phyloP scores from a whole-genome alignment of 345 rosid genomes.

The Brassica juncea region DNA sequence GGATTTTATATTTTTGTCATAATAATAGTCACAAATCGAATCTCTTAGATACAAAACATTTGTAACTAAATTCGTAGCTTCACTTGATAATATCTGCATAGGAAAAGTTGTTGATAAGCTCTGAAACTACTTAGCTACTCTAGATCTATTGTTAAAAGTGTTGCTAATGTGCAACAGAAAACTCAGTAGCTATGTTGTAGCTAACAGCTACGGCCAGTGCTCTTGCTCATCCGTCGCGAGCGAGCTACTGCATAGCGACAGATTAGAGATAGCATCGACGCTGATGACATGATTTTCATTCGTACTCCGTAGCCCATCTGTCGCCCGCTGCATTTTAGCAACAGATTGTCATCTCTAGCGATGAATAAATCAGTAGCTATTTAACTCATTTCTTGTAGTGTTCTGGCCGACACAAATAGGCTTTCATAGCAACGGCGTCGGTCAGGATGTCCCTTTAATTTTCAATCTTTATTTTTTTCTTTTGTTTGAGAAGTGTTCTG shows the following conservation, averaged over 20 bases:
- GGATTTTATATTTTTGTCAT: background rate
- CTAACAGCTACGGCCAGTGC: background rate
- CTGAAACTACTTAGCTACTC: background rate
- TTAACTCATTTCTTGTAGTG: background rate
- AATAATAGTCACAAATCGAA: no score
- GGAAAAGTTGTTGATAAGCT: background rate
- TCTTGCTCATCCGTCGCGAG: background rate
- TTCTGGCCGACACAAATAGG: no score
- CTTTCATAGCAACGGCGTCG: no score
- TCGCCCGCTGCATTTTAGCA: background rate
- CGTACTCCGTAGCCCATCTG: background rate
- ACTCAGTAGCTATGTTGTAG: background rate
- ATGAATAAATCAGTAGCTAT: background rate
- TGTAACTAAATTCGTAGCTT: background rate
- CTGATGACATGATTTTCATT: background rate
- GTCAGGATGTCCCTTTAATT: no score
- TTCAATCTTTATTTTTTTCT: no score
- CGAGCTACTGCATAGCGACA: background rate
- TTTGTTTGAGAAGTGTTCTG: no score
- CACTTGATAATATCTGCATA: background rate
- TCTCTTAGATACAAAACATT: background rate
- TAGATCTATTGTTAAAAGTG: background rate
- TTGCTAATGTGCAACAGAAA: background rate
- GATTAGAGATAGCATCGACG: background rate
- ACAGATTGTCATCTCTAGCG: background rate